Evolutionary conservation across 2,329 filamentous ascomycete species (phyloP), one percentile per base, ranked within the genome.

Genomic region (Aspergillus ruber): DNA sequence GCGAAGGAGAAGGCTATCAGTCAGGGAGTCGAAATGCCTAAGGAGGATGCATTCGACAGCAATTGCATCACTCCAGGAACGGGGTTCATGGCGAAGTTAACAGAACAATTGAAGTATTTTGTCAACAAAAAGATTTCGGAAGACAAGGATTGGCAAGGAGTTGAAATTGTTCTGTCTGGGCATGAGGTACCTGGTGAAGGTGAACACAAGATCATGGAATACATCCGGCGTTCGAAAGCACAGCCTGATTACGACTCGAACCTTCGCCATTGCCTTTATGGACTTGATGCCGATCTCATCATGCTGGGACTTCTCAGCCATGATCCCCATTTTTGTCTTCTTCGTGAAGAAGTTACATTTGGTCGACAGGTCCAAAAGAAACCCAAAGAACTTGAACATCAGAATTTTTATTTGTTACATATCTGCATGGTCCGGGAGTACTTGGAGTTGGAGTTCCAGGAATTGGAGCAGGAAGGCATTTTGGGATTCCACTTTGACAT

Each of bases 131-230:
- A 98, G 72, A 85, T 98, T 9, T 93, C 90, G 2, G 91, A 98
- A 68, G 93, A 98, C 68, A 82, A 85, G 42, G 93, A 98, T 62
- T 98, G 93, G 93, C 93, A 98, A 72, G 88, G 88, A 50, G 93
- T 94, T 56, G 90, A 97, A 65, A 85, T 98, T 59, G 90, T 98
- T 45, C 79, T 98, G 50, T 98, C 93, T 5, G 93, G 94, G 46
- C 94, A 98, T 65, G 94, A 98, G 70, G 91, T 97, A 21, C 93
- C 93, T 6, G 93, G 93, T 60, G 94, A 98, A 72, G 93, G 93
- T 60, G 93, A 98, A 71, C 93, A 98, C 76, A 98, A 98, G 75
- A 95, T 98, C 71, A 98, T 98, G 93, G 94, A 98, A 71, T 98
- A 98, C 70, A 98, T 98, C 69, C 87, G 93, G 58, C 88, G 94